Percentiles rank a stretch among this genome's conserved stretches.
These are phyloP conservation scores for Rheum nobile DNA, from an alignment of 148 eudicot species.

Conservation along the genomic window DNA sequence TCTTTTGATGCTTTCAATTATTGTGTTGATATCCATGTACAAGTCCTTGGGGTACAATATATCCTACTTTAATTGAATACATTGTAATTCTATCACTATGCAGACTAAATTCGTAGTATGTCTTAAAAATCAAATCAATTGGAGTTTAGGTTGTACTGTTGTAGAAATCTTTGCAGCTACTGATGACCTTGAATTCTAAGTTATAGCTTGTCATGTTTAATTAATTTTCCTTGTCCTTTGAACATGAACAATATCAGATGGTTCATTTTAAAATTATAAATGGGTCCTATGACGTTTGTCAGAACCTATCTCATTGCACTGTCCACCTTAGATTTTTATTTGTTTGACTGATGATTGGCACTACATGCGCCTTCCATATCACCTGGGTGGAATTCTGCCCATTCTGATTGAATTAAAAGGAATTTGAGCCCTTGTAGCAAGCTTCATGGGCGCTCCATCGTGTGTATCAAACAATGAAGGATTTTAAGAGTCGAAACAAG, in stretches of 20 bases:
- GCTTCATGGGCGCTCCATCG: background rate
- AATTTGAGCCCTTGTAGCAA: background rate
- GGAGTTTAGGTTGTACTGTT: background rate
- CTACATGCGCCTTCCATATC: background rate
- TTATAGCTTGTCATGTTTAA: background rate
- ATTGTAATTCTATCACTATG: slow-evolving; percentile 1
- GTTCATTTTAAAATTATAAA: background rate
- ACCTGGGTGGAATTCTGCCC: background rate
- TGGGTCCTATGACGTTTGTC: background rate
- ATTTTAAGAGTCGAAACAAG: too few relatives aligned
- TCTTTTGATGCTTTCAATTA: background rate
- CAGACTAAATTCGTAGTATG: background rate
- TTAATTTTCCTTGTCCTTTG: background rate
- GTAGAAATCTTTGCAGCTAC: background rate
- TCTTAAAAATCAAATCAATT: background rate
- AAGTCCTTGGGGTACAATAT: background rate
- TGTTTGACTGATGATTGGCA: background rate
- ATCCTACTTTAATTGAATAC: background rate
- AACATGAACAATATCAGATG: background rate
- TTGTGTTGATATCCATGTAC: background rate
- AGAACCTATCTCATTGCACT: background rate
- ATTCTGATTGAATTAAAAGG: background rate
- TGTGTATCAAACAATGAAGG: too few relatives aligned
- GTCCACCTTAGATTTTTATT: background rate
- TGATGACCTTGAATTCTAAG: background rate